A percentile compares a stretch with the other conserved stretches of the same genome.
These are phyloP conservation scores for Fusarium sarcochroum DNA, from an alignment of 2,329 filamentous ascomycete species.

Conservation along the genomic window DNA sequence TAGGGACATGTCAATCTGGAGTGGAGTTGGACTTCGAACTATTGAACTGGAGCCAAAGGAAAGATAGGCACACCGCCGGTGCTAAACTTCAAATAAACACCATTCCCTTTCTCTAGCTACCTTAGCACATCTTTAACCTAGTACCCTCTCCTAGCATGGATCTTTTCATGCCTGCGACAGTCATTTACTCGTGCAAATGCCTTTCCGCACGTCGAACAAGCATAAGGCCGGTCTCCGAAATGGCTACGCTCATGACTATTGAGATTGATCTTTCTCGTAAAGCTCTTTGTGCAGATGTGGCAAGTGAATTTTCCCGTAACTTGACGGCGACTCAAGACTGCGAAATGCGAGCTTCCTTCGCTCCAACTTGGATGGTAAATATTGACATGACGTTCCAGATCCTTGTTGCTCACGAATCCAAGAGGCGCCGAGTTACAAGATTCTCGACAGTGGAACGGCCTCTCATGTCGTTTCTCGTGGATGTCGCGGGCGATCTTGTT, in stretches of 20 bases:
- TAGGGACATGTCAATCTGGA: fast-evolving
- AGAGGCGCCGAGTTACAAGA: constrained; percentile 12
- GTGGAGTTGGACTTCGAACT: fast-evolving
- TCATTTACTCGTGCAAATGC: constrained; percentile 6
- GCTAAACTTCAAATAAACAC: no score
- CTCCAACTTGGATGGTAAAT: neutral
- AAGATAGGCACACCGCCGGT: neutral
- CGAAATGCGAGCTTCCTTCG: neutral
- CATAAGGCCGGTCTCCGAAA: constrained; percentile 5
- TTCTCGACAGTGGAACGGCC: neutral
- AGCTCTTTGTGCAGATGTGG: neutral
- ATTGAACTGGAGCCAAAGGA: neutral
- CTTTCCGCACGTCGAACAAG: neutral
- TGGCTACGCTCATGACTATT: constrained; percentile 15
- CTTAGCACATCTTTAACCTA: neutral
- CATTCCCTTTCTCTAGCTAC: no score
- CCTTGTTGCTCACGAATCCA: neutral
- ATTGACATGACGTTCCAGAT: neutral
- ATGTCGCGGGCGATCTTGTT: neutral
- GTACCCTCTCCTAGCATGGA: constrained; percentile 3
- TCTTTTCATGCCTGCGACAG: constrained; percentile 27
- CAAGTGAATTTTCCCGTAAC: neutral
- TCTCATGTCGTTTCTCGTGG: constrained; percentile 6
- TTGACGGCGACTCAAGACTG: neutral
- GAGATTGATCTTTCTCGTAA: constrained; percentile 4